Base-by-base conservation (phyloP, 2,329 filamentous ascomycete genomes). In the Penicillium brevicompactum region DNA sequence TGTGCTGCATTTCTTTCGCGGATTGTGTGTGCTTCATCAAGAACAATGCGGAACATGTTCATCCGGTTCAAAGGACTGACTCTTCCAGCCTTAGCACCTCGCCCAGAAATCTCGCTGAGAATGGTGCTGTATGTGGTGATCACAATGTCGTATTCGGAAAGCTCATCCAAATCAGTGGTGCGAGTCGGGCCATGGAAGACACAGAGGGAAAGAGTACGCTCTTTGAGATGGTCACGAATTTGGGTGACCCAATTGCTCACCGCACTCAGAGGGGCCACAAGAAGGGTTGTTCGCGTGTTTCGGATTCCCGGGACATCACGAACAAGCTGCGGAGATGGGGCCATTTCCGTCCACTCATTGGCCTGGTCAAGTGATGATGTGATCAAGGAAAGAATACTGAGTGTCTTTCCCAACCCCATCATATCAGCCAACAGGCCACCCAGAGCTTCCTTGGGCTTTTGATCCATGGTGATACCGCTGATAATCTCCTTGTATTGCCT, bases 241-340 rank as follows among this genome's bases (percentile, higher is more conserved):
- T 99, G 94, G 63, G 92, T 87, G 65, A 93, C 89, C 94, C 94
- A 99, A 67, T 97, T 99, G 24, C 89, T 88, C 55, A 97, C 87
- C 0, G 93, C 94, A 67, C 91, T 96, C 2, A 97, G 82, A 1
- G 94, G 94, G 53, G 90, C 95, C 14, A 99, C 85, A 16, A 99
- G 82, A 31, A 99, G 78, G 0, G 94, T 97, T 0, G 90, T 86
- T 67, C 86, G 89, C 5, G 85, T 86, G 66, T 97, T 96, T 41
- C 79, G 80, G 46, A 75, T 72, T 7, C 70, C 70, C 13, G 71
- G 72, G 8, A 64, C 56, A 30, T 51, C 60, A 30, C 63, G 67
- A 43, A 70, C 64, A 47, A 70, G 70, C 5, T 64, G 69, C 45
- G 64, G 61, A 52, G 78, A 80, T 0, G 87, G 86, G 3, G 74